Conservation (phyloP, 208 protist species). For the Phytomonas sp. region DNA sequence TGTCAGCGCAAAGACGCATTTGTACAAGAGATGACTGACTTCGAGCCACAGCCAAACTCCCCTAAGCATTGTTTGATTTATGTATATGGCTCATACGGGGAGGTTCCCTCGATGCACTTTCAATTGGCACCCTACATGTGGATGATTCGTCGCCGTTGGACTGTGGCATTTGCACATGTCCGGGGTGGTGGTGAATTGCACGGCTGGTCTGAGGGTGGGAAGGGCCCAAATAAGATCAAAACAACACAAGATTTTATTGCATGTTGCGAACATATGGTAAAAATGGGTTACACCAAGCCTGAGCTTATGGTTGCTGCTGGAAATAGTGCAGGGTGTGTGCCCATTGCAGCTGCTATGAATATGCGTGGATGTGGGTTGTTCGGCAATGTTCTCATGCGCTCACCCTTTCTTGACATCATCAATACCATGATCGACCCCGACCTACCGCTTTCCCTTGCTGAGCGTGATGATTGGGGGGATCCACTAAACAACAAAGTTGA, state of each 20-base stretch:
- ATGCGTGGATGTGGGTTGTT: constrained; percentile 83
- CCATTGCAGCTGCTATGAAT: constrained; percentile 91
- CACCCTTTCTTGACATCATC: constrained; percentile 92
- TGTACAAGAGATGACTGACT: constrained; percentile 86
- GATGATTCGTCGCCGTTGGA: constrained; percentile 87
- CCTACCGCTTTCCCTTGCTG: constrained; percentile 84
- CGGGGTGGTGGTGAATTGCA: constrained; percentile 89
- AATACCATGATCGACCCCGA: constrained; percentile 90
- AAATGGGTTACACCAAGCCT: constrained; percentile 77
- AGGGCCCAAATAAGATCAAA: constrained; percentile 80
- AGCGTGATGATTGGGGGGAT: constrained; percentile 93
- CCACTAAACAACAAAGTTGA: constrained; percentile 71
- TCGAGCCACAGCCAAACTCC: constrained; percentile 75
- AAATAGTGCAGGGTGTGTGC: constrained; percentile 89
- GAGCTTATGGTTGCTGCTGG: constrained; percentile 86
- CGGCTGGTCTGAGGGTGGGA: constrained; percentile 73
- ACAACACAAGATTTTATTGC: constrained; percentile 89
- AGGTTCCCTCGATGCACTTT: constrained; percentile 89
- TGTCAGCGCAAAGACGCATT: constrained; percentile 82
- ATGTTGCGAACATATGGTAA: constrained; percentile 88
- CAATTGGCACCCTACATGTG: constrained; percentile 91
- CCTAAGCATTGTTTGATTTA: constrained; percentile 88
- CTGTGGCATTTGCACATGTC: constrained; percentile 87
- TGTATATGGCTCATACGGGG: constrained; percentile 87
- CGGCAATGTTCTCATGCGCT: constrained; percentile 73